Evolutionary conservation across 78 protist genomes (phyloP), one percentile per base, ranked within the genome.

Genomic region (Ministeria vibrans): DNA sequence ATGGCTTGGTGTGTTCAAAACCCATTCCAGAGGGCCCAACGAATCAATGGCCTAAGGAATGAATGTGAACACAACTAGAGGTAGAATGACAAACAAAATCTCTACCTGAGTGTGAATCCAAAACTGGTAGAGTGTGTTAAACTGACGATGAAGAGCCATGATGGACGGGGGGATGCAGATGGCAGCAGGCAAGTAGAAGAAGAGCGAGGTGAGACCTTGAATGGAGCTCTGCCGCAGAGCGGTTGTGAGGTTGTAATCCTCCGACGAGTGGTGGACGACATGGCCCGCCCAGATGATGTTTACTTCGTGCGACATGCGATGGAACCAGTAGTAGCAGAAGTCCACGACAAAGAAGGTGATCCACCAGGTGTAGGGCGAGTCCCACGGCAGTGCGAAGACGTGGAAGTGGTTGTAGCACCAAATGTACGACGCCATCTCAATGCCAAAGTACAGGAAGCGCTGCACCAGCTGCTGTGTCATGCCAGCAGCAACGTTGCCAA

Each of bases 71-170:
- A 9, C 38, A 23, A 13, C 34, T 64, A 27, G 23, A 64, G 71
- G 34, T 64, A 7, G 13, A 42, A 42, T 36, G 42, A 64, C 3
- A 13, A n/a, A 18, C 32, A 36, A 28, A n/a, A n/a, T n/a, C n/a
- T n/a, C n/a, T n/a, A 81, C 75, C 83, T 74, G 0, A 11, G 92
- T 84, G 69, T 88, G 92, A 6, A 88, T 80, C 92, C 92, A 88
- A 62, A 84, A 88, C 77, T 88, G 92, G 82, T 66, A 80, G 23
- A 88, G 78, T 0, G 87, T 84, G 76, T 88, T 84, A 51, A 84
- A 70, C 68, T 79, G 83, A 36, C 76, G 69, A 51, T 84, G 89
- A 42, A 71, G 46, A 41, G 45, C n/a, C 49, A 69, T 84, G 2
- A 82, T 61, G 28, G 43, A 34, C 34, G 85, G 88, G 36, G 89